Conservation (phyloP, 352 stramenopile genomes). For the Phytopythium aichiense region DNA sequence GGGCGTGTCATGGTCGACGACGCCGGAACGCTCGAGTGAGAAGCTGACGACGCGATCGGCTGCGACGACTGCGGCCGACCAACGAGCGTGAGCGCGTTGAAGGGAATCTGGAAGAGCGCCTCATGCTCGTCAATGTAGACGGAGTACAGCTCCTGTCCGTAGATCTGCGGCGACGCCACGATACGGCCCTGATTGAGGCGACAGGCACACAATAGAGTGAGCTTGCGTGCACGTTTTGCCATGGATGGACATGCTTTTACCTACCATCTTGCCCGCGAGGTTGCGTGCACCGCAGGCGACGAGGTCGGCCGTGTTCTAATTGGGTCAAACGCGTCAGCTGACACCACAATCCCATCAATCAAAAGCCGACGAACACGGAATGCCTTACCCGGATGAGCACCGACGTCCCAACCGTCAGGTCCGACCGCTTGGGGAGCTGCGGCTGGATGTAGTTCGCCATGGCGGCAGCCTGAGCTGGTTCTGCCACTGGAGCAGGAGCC, state of each 20-base stretch:
- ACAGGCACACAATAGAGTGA: neutral
- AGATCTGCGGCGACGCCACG: conserved; percentile 68
- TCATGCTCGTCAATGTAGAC: conserved; percentile 84
- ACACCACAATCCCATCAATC: neutral
- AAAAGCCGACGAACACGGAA: conserved; percentile 13
- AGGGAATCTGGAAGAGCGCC: conserved; percentile 76
- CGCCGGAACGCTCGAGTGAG: neutral
- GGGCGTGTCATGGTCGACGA: neutral
- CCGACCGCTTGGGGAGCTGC: conserved; percentile 33
- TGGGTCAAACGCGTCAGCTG: neutral
- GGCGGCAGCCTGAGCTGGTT: conserved; percentile 2
- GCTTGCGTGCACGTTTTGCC: no score
- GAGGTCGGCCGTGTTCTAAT: conserved; percentile 65
- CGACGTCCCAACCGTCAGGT: conserved; percentile 58
- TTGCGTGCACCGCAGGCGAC: conserved; percentile 72
- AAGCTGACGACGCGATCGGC: neutral
- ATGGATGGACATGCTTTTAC: neutral
- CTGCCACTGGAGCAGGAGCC: neutral
- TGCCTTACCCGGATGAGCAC: conserved; percentile 50
- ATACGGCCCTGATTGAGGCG: conserved; percentile 36
- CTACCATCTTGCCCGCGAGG: conserved; percentile 61
- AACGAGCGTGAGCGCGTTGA: conserved; percentile 67
- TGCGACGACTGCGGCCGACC: conserved; percentile 18
- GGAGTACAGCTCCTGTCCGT: conserved; percentile 75
- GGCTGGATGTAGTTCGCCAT: conserved; percentile 9